Percentiles rank a stretch among this genome's conserved stretches.
These are phyloP conservation scores for Vitellaria paradoxa DNA, from an alignment of 179 eudicot species.

Conservation along the genomic window DNA sequence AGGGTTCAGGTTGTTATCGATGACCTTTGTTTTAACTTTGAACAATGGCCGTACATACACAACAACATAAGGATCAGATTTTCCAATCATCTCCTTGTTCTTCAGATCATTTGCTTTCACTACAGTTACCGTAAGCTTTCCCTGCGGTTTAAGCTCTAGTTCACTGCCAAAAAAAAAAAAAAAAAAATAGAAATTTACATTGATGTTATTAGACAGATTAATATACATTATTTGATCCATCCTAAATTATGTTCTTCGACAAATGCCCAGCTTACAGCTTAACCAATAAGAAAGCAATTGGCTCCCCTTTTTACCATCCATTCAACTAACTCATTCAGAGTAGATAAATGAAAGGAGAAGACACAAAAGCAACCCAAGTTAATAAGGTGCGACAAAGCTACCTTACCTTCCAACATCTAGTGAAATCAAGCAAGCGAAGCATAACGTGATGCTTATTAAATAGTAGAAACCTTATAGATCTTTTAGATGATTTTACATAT, in stretches of 20 bases:
- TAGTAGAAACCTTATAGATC: neutral
- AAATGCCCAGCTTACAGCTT: too few species aligned
- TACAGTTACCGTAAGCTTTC: constrained; percentile 71
- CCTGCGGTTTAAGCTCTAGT: constrained; percentile 96
- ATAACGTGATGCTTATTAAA: neutral
- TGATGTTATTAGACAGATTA: neutral
- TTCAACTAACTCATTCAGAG: neutral
- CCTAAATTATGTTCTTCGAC: too few species aligned
- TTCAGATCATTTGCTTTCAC: constrained; percentile 80
- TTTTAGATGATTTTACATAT: neutral
- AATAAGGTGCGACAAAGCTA: neutral
- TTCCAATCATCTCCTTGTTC: constrained; percentile 89
- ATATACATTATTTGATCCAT: too few species aligned
- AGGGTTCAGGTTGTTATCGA: constrained; percentile 86
- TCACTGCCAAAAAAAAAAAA: constrained; percentile 53
- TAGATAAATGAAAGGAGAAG: neutral
- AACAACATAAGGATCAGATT: constrained; percentile 86
- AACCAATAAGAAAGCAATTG: too few species aligned
- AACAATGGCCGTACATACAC: constrained; percentile 69
- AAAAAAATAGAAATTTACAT: too few species aligned
- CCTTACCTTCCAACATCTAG: neutral
- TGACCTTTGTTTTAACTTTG: constrained; percentile 80
- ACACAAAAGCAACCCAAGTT: neutral
- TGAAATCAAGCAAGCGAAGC: neutral
- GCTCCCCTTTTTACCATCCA: neutral